Conservation (phyloP, 805 yeast genomes). For the Kodamaea restingae region DNA sequence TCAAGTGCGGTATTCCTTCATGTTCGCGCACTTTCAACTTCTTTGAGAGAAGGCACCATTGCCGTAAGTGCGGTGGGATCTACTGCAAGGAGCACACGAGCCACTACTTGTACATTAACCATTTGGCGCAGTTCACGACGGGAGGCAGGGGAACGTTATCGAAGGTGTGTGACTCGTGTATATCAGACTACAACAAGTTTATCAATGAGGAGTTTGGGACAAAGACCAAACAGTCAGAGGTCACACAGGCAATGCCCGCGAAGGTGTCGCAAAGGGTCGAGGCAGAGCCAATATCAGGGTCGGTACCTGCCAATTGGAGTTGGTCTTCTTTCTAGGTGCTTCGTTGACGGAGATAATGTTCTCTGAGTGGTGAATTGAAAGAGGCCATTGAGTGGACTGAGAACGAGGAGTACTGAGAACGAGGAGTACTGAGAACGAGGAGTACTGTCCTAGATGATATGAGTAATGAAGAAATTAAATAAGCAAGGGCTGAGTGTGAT, state of each 20-base stretch:
- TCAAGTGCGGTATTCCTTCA: constrained; percentile 50
- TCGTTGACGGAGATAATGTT: too few species aligned
- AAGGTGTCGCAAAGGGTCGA: constrained; percentile 6
- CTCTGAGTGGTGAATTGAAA: not conserved
- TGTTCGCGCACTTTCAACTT: constrained; percentile 71
- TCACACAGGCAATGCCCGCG: constrained; percentile 1
- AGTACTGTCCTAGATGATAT: too few species aligned
- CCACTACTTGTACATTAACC: constrained; percentile 51
- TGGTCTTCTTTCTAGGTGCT: constrained; percentile 71
- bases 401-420: too few species aligned
- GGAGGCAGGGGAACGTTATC: constrained; percentile 65
- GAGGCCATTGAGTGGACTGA: not conserved
- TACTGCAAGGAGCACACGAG: constrained; percentile 68
- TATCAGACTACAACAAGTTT: constrained; percentile 54
- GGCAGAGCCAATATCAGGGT: constrained; percentile 43
- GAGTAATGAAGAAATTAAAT: too few species aligned
- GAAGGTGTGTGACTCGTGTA: constrained; percentile 68
- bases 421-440: too few species aligned
- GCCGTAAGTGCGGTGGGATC: constrained; percentile 80
- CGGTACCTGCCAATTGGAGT: constrained; percentile 72
- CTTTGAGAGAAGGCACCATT: constrained; percentile 78
- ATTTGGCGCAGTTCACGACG: constrained; percentile 59
- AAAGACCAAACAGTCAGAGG: not conserved
- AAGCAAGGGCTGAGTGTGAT: too few species aligned
- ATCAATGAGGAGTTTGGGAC: constrained; percentile 40